Percentiles rank a stretch among this genome's conserved stretches.
Evolutionary conservation across 1,284 basidiomycete genomes (phyloP).

Genomic region (Malassezia arunalokei): DNA sequence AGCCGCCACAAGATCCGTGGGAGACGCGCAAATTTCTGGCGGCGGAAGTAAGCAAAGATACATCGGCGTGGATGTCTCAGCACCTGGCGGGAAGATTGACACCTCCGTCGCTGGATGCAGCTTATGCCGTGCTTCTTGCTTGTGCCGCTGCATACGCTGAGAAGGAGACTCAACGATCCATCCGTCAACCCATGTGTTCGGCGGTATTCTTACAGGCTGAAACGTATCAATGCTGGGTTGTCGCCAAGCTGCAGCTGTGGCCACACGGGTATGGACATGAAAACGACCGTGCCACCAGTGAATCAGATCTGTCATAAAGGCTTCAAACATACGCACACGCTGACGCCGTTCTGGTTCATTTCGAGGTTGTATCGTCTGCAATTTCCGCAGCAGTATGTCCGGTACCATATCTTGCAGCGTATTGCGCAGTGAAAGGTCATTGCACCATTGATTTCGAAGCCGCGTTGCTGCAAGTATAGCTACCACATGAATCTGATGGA

Average conservation of each 20-base stretch:
- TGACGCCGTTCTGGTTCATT: slow-evolving; percentile 36
- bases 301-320: slow-evolving; percentile 35
- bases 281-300: slow-evolving; percentile 39
- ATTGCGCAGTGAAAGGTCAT: slow-evolving; percentile 63
- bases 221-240: slow-evolving; percentile 36
- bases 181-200: slow-evolving; percentile 33
- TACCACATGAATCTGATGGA: slow-evolving; percentile 48
- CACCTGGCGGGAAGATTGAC: slow-evolving; percentile 45
- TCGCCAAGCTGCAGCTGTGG: slow-evolving; percentile 31
- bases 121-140: slow-evolving; percentile 8
- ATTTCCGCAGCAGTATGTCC: slow-evolving; percentile 28
- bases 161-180: slow-evolving; percentile 37
- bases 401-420: slow-evolving; percentile 31
- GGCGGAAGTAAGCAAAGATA: slow-evolving; percentile 49
- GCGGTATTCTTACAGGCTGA: slow-evolving; percentile 21
- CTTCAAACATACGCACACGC: slow-evolving; percentile 42
- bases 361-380: slow-evolving; percentile 36
- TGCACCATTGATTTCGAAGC: slow-evolving; percentile 71
- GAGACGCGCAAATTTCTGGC: slow-evolving; percentile 60
- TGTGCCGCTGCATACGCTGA: slow-evolving; percentile 32
- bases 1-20: slow-evolving; percentile 80
- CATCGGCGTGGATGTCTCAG: slow-evolving; percentile 21
- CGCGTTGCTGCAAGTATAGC: slow-evolving; percentile 63
- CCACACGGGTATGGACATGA: slow-evolving; percentile 26
- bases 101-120: slow-evolving; percentile 43